Evolutionary conservation across 495 filamentous ascomycete species (phyloP), one percentile per base, ranked within the genome.

Genomic region (Astrocystis sublimbata): DNA sequence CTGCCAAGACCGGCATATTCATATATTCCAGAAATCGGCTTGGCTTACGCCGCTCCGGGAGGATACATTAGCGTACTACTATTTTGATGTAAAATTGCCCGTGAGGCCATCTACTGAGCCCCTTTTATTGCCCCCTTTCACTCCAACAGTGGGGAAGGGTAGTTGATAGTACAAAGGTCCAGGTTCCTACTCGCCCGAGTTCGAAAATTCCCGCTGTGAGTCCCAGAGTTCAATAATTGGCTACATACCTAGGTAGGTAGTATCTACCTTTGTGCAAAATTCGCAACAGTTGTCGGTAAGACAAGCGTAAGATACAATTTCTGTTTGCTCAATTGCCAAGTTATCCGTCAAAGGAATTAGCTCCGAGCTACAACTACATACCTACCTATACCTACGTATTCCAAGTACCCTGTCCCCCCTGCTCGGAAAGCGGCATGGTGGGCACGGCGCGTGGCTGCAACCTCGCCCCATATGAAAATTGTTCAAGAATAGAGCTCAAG

Each of bases 1-100:
- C 67, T 67, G 60, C 53, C 38, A 63, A 28, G 33, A 47, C 10
- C 50, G 64, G 62, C 47, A 58, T n/a, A 36, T 47, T 59, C 56
- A 36, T 63, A 63, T 60, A 64, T 65, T 67, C 67, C 64, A 71
- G 49, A 15, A 58, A 60, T 64, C 65, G 65, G 40, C 61, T 46
- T 60, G 51, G 33, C 52, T 43, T 63, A 45, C 62, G 54, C 57
- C 33, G 53, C 60, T 62, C 56, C 65, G 66, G 67, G 54, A 42
- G 65, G 62, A 58, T 62, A 43, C 43, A 21, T n/a, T 12, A 45
- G 38, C 17, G 54, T 43, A 61, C 49, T 21, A 21, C 28, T 28
- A 46, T 46, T 21, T 36, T 51, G 23, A 60, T 50, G 23, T 51
- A 52, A 45, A n/a, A n/a, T n/a, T n/a, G n/a, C 30, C 58, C 26